Evolutionary conservation across 176 grass and related monocot genomes (phyloP).

Genomic region (Cenchrus americanus): DNA sequence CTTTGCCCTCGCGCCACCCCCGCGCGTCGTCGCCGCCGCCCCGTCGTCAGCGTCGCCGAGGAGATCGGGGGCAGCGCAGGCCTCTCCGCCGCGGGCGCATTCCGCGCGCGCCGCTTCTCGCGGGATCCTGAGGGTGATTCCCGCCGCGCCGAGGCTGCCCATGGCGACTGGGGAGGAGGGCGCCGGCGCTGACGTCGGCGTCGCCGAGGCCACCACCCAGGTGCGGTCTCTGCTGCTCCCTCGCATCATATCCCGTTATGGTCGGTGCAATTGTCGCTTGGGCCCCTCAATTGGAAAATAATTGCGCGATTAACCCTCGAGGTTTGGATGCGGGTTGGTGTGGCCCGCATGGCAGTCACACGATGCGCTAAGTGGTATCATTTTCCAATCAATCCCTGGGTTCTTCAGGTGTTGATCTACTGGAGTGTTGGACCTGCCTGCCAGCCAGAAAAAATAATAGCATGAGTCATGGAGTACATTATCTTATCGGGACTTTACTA

Average conservation of each 20-base stretch:
- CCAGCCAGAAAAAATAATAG: neutral
- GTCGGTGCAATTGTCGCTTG: neutral
- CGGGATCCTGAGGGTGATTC: neutral
- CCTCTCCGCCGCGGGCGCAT: neutral
- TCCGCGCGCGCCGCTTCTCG: neutral
- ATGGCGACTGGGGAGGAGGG: constrained; percentile 31
- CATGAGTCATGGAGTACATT: too few species aligned
- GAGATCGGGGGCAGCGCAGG: constrained; percentile 3
- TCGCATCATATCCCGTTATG: neutral
- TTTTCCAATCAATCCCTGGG: neutral
- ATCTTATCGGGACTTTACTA: neutral
- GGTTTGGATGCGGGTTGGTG: neutral
- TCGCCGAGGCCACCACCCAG: constrained; percentile 16
- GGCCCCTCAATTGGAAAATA: neutral
- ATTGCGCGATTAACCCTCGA: neutral
- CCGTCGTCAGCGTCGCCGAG: neutral
- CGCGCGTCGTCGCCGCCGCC: neutral
- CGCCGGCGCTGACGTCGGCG: neutral
- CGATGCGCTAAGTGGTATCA: neutral
- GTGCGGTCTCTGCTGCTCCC: constrained; percentile 22
- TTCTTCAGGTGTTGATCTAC: neutral
- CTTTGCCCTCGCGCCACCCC: constrained; percentile 4
- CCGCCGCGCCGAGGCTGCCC: neutral
- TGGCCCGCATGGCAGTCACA: neutral
- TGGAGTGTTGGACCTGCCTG: neutral